Conservation (phyloP, 768 basidiomycete species). For the Boletus reticulatus region DNA sequence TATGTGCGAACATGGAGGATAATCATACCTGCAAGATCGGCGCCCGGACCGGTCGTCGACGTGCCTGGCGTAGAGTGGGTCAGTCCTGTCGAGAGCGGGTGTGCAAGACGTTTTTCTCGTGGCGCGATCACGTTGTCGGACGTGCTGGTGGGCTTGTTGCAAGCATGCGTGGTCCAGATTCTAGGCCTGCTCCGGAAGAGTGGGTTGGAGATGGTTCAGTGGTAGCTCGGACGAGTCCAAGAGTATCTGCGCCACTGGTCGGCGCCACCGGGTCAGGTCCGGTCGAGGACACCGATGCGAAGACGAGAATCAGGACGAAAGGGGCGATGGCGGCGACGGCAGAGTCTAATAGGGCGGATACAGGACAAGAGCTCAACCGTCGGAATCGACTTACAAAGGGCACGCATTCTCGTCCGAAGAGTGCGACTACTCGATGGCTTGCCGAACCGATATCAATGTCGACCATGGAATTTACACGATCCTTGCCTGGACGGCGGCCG, state of each 20-base stretch:
- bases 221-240: not conserved
- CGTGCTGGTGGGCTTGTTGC: not conserved
- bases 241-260: conserved; percentile 8
- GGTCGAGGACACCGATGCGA: not conserved
- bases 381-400: not conserved
- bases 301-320: not conserved
- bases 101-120: conserved; percentile 6
- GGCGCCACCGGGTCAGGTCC: conserved; percentile 11
- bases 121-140: conserved; percentile 7
- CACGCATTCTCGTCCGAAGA: not conserved
- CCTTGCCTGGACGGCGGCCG: conserved; percentile 5
- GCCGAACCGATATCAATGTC: not conserved
- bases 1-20: not conserved
- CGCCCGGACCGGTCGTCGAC: not conserved
- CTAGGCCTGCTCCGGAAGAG: not conserved
- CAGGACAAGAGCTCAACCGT: not conserved
- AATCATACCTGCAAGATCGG: not conserved
- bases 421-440: not conserved
- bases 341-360: not conserved
- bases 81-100: conserved; percentile 3
- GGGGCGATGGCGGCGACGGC: too few relatives aligned
- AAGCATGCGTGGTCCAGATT: not conserved
- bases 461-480: conserved; percentile 1
- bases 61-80: not conserved
- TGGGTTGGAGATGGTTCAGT: too few relatives aligned